Percentiles rank a stretch among this genome's conserved stretches.
Evolutionary conservation across 345 rosid genomes (phyloP).

Genomic region (Ceriops decandra): DNA sequence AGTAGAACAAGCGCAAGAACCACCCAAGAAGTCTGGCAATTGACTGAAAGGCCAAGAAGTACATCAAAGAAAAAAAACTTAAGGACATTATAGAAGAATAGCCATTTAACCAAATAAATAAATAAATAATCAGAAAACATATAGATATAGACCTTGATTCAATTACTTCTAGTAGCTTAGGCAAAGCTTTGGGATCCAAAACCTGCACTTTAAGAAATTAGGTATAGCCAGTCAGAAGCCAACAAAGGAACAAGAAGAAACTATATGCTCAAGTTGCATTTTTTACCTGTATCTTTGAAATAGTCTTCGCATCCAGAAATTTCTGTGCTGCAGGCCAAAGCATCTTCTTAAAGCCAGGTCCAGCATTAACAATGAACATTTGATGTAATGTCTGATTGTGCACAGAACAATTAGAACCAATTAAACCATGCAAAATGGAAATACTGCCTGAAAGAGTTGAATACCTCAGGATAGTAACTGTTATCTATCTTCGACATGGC

Average conservation of each 20-base stretch:
- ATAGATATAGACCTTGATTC: conserved; percentile 57
- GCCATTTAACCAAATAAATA: neutral
- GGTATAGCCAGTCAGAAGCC: conserved; percentile 7
- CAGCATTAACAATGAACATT: conserved; percentile 93
- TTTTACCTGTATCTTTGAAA: conserved; percentile 76
- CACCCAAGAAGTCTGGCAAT: conserved; percentile 93
- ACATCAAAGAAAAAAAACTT: neutral
- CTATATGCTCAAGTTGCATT: conserved; percentile 16
- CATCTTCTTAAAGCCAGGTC: conserved; percentile 90
- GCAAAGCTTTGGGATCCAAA: conserved; percentile 72
- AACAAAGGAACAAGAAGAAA: conserved; percentile 15
- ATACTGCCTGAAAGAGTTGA: conserved; percentile 5
- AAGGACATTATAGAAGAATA: no score
- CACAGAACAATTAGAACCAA: conserved; percentile 15
- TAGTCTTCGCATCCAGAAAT: conserved; percentile 80
- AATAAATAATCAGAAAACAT: conserved; percentile 13
- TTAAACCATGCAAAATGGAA: conserved; percentile 8
- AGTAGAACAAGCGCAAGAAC: conserved; percentile 72
- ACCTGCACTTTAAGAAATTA: conserved; percentile 50
- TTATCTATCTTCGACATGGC: conserved; percentile 73
- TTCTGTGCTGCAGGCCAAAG: conserved; percentile 99
- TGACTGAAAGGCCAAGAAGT: conserved; percentile 49
- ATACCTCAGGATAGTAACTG: conserved; percentile 96
- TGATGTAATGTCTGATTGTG: conserved; percentile 69
- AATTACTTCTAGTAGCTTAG: conserved; percentile 67